Evolutionary conservation across 257 asterid genomes (phyloP).

Genomic region (Ligustrum vulgare): DNA sequence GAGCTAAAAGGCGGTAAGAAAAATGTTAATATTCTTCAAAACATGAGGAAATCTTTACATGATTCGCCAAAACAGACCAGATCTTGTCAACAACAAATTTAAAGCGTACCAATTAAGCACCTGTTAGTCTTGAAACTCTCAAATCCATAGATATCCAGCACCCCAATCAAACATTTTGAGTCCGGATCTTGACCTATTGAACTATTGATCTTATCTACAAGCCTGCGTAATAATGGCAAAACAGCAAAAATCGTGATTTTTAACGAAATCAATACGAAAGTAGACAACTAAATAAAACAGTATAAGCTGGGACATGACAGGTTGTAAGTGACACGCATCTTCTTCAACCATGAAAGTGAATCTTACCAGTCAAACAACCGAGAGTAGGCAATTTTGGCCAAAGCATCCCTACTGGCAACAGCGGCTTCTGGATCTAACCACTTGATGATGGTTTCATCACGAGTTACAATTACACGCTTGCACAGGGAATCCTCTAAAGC

Average conservation of each 20-base stretch:
- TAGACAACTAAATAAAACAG: background rate
- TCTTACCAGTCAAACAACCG: conserved; percentile 56
- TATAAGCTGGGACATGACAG: background rate
- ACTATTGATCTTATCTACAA: conserved; percentile 30
- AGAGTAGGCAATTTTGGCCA: conserved; percentile 50
- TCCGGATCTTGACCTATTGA: conserved; percentile 34
- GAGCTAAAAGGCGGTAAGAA: background rate
- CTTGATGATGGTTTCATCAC: conserved; percentile 48
- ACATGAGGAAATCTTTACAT: background rate
- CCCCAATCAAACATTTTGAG: conserved; percentile 29
- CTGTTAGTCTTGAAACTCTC: conserved; percentile 69
- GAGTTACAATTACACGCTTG: conserved; percentile 52
- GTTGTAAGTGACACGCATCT: background rate
- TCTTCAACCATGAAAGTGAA: background rate
- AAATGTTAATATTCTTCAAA: background rate
- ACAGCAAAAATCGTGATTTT: background rate
- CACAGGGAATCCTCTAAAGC: conserved; percentile 58
- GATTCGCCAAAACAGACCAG: conserved; percentile 16
- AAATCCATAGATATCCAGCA: conserved; percentile 37
- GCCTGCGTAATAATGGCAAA: conserved; percentile 18
- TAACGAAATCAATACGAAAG: background rate
- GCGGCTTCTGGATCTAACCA: conserved; percentile 58
- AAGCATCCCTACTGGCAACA: conserved; percentile 49
- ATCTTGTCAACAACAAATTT: conserved; percentile 16
- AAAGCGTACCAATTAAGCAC: conserved; percentile 50